These are phyloP conservation scores for Septoria linicola DNA, from an alignment of 2,329 filamentous ascomycete genomes.

Conservation along the genomic window DNA sequence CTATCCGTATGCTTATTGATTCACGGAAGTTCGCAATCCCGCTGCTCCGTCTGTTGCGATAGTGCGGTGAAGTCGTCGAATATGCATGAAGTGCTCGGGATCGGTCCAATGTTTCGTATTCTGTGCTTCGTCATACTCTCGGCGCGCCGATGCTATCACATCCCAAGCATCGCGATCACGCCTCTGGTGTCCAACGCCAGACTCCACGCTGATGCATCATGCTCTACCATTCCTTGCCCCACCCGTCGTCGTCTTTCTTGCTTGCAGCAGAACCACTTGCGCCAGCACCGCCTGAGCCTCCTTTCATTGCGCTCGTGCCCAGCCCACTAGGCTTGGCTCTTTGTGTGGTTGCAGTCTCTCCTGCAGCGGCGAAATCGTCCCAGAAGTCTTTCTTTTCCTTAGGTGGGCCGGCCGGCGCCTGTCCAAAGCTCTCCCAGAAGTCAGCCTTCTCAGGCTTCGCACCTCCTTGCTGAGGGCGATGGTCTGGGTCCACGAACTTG, in stretches of 20 bases:
- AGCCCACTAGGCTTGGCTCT: constrained; percentile 50
- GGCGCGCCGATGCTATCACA: not conserved
- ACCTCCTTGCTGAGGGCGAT: constrained; percentile 15
- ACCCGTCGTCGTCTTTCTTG: constrained; percentile 56
- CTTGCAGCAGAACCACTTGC: constrained; percentile 28
- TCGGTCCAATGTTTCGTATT: not conserved
- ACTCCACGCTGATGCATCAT: constrained; percentile 20
- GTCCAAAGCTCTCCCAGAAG: constrained; percentile 91
- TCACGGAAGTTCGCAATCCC: no score
- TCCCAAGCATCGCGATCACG: not conserved
- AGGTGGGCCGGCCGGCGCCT: constrained; percentile 53
- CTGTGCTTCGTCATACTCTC: constrained; percentile 1
- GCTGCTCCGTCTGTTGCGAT: no score
- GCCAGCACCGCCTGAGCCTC: constrained; percentile 25
- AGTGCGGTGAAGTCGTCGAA: no score
- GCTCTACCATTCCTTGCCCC: constrained; percentile 53
- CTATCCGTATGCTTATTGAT: no score
- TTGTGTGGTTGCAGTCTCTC: constrained; percentile 33
- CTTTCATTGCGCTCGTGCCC: constrained; percentile 64
- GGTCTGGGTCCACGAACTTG: constrained; percentile 71
- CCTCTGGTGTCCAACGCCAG: constrained; percentile 17
- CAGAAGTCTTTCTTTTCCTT: constrained; percentile 56
- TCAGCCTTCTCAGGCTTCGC: constrained; percentile 65
- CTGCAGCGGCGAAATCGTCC: constrained; percentile 47
- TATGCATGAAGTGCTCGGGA: no score